These are phyloP conservation scores for Penicillium malachiteum DNA, from an alignment of 495 filamentous ascomycete species.

Conservation along the genomic window DNA sequence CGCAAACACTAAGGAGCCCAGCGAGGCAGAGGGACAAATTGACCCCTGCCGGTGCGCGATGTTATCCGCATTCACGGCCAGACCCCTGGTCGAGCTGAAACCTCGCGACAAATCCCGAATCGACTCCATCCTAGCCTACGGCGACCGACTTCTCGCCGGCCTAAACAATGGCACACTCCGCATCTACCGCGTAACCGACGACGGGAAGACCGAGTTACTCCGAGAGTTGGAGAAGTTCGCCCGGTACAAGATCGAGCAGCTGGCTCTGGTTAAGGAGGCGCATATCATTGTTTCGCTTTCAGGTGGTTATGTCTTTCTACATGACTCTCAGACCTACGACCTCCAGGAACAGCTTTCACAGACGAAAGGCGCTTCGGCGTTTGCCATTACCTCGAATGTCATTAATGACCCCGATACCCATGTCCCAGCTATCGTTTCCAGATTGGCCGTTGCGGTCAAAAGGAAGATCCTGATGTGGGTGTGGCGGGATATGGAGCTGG, in stretches of 20 bases:
- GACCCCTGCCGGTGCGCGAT: conserved; percentile 47
- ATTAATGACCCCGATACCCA: conserved; percentile 82
- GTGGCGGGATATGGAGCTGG: conserved; percentile 93
- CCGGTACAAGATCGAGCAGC: conserved; percentile 80
- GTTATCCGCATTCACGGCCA: conserved; percentile 97
- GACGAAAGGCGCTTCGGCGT: conserved; percentile 83
- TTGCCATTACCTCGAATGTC: conserved; percentile 93
- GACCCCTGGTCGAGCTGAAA: conserved; percentile 93
- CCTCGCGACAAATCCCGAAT: conserved; percentile 93
- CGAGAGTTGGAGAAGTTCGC: conserved; percentile 95
- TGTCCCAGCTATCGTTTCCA: conserved; percentile 85
- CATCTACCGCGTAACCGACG: conserved; percentile 85
- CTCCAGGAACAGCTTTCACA: conserved; percentile 74
- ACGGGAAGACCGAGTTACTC: conserved; percentile 69
- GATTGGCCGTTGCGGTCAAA: conserved; percentile 89
- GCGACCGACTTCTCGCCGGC: conserved; percentile 87
- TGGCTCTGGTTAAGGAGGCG: conserved; percentile 92
- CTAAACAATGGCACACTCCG: conserved; percentile 85
- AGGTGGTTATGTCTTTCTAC: conserved; percentile 80
- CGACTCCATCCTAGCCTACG: conserved; percentile 88
- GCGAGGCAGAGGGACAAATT: conserved; percentile 16
- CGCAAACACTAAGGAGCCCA: conserved; percentile 4
- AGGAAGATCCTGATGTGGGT: conserved; percentile 85
- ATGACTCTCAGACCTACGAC: conserved; percentile 82
- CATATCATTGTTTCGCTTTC: conserved; percentile 86